These are phyloP conservation scores for Mycena vulgaris DNA, from an alignment of 768 basidiomycete genomes.

Conservation along the genomic window DNA sequence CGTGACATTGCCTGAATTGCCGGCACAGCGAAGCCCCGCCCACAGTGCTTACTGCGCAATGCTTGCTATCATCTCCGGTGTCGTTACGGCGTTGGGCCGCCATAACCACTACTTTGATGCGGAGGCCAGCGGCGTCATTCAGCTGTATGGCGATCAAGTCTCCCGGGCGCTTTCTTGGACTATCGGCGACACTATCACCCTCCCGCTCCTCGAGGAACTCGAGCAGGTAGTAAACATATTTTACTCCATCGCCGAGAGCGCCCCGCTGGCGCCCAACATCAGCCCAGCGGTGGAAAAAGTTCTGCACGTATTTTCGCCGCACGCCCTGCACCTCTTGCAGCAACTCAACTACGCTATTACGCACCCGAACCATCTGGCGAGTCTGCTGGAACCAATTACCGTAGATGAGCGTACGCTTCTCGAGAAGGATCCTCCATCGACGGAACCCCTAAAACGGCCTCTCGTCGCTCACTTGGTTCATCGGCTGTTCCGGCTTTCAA, in stretches of 20 bases:
- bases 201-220: constrained; percentile 86
- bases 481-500: constrained; percentile 78
- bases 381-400: constrained; percentile 85
- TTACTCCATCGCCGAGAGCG: constrained; percentile 76
- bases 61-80: constrained; percentile 83
- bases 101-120: constrained; percentile 86
- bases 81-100: constrained; percentile 73
- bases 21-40: constrained; percentile 82
- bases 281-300: constrained; percentile 73
- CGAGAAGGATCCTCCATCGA: constrained; percentile 74
- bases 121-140: constrained; percentile 89
- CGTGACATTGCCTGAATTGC: constrained; percentile 75
- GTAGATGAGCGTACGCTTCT: constrained; percentile 79
- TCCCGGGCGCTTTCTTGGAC: constrained; percentile 86
- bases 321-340: constrained; percentile 83
- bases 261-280: constrained; percentile 60
- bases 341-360: constrained; percentile 92
- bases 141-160: constrained; percentile 88
- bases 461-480: constrained; percentile 81
- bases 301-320: constrained; percentile 76
- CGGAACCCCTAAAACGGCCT: constrained; percentile 80
- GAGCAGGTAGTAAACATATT: constrained; percentile 86
- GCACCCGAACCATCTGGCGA: constrained; percentile 91
- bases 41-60: constrained; percentile 90
- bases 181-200: constrained; percentile 81